Percentiles rank a stretch among this genome's conserved stretches.
These are phyloP conservation scores for Setomelanomma holmii DNA, from an alignment of 2,329 filamentous ascomycete species.

Conservation along the genomic window DNA sequence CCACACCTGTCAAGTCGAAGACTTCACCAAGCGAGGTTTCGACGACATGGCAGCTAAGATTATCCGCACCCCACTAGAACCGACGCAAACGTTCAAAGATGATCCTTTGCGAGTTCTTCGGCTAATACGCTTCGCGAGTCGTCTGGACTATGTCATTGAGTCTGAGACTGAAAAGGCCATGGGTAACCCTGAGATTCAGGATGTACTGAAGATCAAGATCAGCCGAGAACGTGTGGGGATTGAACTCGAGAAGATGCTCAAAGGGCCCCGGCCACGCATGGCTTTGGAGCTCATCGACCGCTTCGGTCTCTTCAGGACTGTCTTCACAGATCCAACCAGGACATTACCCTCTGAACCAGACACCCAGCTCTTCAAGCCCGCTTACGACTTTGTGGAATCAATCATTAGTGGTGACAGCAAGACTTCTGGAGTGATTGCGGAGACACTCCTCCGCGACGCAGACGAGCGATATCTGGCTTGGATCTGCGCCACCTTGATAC, in stretches of 20 bases:
- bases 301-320: conserved; percentile 72
- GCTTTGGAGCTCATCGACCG: conserved; percentile 71
- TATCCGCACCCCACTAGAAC: conserved; percentile 85
- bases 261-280: conserved; percentile 66
- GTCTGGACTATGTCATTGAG: conserved; percentile 82
- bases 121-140: conserved; percentile 87
- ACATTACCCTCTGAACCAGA: conserved; percentile 63
- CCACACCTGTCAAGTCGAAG: conserved; percentile 78
- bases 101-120: conserved; percentile 88
- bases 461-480: conserved; percentile 77
- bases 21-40: conserved; percentile 78
- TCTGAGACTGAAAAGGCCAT: conserved; percentile 73
- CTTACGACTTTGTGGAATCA: conserved; percentile 67
- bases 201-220: conserved; percentile 84
- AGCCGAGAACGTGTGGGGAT: conserved; percentile 87
- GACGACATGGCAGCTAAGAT: conserved; percentile 74
- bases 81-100: conserved; percentile 91
- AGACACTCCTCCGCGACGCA: conserved; percentile 64
- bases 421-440: conserved; percentile 51
- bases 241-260: conserved; percentile 91
- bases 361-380: conserved; percentile 65
- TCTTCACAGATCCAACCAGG: conserved; percentile 74
- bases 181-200: conserved; percentile 77
- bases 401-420: conserved; percentile 14
- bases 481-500: conserved; percentile 76